Percentiles rank a stretch among this genome's conserved stretches.
Conservation (phyloP, 2,329 filamentous ascomycete genomes). For the Pezicula radicicola region DNA sequence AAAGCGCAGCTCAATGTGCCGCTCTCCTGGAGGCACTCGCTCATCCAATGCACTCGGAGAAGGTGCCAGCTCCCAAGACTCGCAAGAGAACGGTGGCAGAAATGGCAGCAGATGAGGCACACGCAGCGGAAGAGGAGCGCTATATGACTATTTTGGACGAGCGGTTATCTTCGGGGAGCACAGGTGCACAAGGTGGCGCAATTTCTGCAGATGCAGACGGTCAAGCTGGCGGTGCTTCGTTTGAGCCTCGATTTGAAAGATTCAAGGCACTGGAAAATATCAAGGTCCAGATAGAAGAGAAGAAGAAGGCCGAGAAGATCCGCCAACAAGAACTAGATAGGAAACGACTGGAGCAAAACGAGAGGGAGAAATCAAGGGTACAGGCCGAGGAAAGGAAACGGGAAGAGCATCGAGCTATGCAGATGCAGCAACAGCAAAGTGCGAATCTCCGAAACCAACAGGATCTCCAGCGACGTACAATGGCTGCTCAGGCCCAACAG, state of each 20-base stretch:
- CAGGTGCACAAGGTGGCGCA: slow-evolving; percentile 53
- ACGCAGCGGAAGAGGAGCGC: slow-evolving; percentile 82
- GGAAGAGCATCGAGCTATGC: slow-evolving; percentile 27
- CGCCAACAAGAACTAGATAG: slow-evolving; percentile 49
- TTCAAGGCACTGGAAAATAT: slow-evolving; percentile 92
- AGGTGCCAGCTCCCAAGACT: slow-evolving; percentile 80
- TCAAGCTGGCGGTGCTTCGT: slow-evolving; percentile 67
- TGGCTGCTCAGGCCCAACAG: slow-evolving; percentile 24
- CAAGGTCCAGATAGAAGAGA: slow-evolving; percentile 72
- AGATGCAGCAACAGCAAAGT: slow-evolving; percentile 32
- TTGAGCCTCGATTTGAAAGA: slow-evolving; percentile 82
- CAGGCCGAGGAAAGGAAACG: slow-evolving; percentile 23
- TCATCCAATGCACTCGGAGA: slow-evolving; percentile 74
- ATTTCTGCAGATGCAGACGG: slow-evolving; percentile 68
- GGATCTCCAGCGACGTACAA: slow-evolving; percentile 28
- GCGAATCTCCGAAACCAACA: neutral
- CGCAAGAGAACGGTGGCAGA: slow-evolving; percentile 93
- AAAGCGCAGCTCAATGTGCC: slow-evolving; percentile 65
- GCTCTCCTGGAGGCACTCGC: slow-evolving; percentile 67
- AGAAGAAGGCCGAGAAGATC: slow-evolving; percentile 71
- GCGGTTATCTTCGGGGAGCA: slow-evolving; percentile 55
- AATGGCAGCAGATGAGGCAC: slow-evolving; percentile 89
- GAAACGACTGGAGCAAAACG: slow-evolving; percentile 43
- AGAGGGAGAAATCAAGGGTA: slow-evolving; percentile 39
- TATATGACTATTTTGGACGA: slow-evolving; percentile 95